Percentiles rank a stretch among this genome's conserved stretches.
These are phyloP conservation scores for Astraeus odoratus DNA, from an alignment of 768 basidiomycete genomes.

Conservation along the genomic window DNA sequence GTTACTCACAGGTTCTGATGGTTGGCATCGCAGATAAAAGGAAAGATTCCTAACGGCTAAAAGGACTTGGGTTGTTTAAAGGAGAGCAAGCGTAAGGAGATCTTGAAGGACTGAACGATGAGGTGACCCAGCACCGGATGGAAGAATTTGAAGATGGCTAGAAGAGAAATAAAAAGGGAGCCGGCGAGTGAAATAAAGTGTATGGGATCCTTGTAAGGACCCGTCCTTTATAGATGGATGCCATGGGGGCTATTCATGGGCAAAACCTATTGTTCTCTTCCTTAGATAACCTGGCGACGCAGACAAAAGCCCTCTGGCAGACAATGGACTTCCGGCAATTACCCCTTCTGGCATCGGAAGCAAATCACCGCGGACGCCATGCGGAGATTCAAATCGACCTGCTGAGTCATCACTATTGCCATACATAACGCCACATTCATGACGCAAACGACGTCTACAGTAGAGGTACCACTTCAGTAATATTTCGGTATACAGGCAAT, in stretches of 20 bases:
- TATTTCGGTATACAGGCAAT: too few species aligned
- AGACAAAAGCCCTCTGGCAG: slow-evolving; percentile 4
- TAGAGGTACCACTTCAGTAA: too few species aligned
- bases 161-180: slow-evolving; percentile 3
- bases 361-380: slow-evolving; percentile 8
- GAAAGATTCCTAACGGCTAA: too few species aligned
- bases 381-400: not conserved
- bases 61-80: not conserved
- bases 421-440: too few species aligned
- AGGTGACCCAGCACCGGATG: slow-evolving; percentile 28
- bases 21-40: slow-evolving; percentile 23
- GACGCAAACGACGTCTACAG: too few species aligned
- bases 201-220: not conserved
- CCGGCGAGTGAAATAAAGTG: slow-evolving; percentile 5
- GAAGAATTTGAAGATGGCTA: slow-evolving; percentile 8
- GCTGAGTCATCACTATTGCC: not conserved
- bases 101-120: slow-evolving; percentile 10
- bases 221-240: slow-evolving; percentile 17
- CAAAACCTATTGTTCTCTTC: slow-evolving; percentile 26
- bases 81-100: slow-evolving; percentile 5
- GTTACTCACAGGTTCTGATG: slow-evolving; percentile 39
- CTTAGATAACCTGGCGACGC: slow-evolving; percentile 1
- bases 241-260: slow-evolving; percentile 8
- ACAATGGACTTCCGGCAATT: slow-evolving; percentile 6
- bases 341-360: slow-evolving; percentile 7